Conservation (phyloP, 1,139 yeast genomes). For the Pichia sp. region DNA sequence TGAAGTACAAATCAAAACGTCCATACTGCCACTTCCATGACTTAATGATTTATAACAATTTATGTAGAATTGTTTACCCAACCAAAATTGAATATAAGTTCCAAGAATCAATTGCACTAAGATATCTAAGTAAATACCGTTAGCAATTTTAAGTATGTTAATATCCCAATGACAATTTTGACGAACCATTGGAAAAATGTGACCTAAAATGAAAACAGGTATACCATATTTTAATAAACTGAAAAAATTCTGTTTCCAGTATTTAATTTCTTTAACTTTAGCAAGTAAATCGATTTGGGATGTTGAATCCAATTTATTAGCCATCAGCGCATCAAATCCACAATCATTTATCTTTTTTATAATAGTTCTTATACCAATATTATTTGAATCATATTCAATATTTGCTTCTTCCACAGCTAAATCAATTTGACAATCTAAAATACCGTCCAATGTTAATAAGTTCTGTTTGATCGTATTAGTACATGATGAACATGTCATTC, state of each 20-base stretch:
- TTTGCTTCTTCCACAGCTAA: conserved; percentile 39
- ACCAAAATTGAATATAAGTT: conserved; percentile 60
- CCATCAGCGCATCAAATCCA: conserved; percentile 44
- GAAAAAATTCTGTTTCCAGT: conserved; percentile 58
- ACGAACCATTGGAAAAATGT: conserved; percentile 37
- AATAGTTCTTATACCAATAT: conserved; percentile 53
- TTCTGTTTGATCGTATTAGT: conserved; percentile 45
- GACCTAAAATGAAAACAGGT: conserved; percentile 58
- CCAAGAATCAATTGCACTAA: conserved; percentile 58
- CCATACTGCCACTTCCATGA: conserved; percentile 90
- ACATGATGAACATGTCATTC: conserved; percentile 62
- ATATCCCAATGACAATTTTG: conserved; percentile 7
- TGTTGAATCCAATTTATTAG: conserved; percentile 38
- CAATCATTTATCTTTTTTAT: conserved; percentile 42
- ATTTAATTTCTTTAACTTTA: conserved; percentile 62
- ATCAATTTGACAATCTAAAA: conserved; percentile 37
- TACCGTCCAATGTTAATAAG: conserved; percentile 40
- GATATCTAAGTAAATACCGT: conserved; percentile 54
- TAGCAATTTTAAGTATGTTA: conserved; percentile 13
- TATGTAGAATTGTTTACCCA: conserved; percentile 58
- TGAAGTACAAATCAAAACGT: conserved; percentile 78
- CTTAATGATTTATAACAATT: conserved; percentile 61
- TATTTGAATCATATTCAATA: conserved; percentile 39
- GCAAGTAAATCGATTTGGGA: conserved; percentile 67
- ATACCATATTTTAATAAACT: conserved; percentile 49